Base-by-base conservation (phyloP, 148 eudicot genomes). In the Rheum nobile region DNA sequence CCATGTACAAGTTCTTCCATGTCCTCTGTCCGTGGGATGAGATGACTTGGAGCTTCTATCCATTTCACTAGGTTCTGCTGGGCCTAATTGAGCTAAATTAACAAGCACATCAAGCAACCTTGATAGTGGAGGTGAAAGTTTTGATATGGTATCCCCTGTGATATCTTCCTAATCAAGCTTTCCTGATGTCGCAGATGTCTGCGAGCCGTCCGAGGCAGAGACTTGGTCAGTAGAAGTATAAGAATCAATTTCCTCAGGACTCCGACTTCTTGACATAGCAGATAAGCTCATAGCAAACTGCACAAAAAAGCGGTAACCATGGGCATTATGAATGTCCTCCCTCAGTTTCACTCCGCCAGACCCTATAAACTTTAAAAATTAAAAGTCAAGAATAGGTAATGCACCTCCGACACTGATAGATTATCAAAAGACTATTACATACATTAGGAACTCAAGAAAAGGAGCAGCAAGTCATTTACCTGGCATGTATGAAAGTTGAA, bases 281-380 rank as follows among this genome's bases (percentile, higher is more conserved):
- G 85, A 84, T 79, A 96, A 87, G 75, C 85, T 81, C 77, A 96
- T 80, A 22, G 99, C 99, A 86, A 92, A 96, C 84, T 90, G 99
- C 63, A 96, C 95, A 75, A 96, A 88, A 79, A 88, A 96, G 34
- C 92, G 99, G 80, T 96, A 90, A 35, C 99, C 99, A 80, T 96
- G 99, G 26, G 99, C 99, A 85, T 96, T 96, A 73, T 85, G 99
- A 77, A 92, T 88, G 78, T 96, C 99, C 88, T 96, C 99, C 83
- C 97, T 89, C 26, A 96, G 94, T 81, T 86, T 85, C 79, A 87
- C 82, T 75, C 89, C 96, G 80, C 89, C 94, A 89, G 99, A 90
- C 82, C 90, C 99, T 96, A 78, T 78, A 82, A 75, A 71, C 43
- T n/a, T 13, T 41, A 57, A 77, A 80, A 80, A 72, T 31, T n/a